These are phyloP conservation scores for Fusarium coicis DNA, from an alignment of 2,329 filamentous ascomycete species.

Conservation along the genomic window DNA sequence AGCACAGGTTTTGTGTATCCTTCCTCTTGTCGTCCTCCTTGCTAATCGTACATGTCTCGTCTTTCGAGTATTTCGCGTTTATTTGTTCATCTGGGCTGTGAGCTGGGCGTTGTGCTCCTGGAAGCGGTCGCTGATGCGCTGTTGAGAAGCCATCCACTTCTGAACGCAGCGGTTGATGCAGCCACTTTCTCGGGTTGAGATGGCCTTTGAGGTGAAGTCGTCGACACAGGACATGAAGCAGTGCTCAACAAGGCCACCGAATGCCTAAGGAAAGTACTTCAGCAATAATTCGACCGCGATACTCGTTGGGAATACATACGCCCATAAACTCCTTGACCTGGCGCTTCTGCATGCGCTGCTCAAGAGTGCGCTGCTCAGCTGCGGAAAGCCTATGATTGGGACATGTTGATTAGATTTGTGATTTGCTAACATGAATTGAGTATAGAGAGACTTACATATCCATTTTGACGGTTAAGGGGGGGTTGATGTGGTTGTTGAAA, in stretches of 20 bases:
- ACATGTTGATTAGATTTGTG: slow-evolving; percentile 15
- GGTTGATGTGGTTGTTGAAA: slow-evolving; percentile 11
- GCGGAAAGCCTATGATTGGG: slow-evolving; percentile 67
- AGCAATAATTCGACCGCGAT: background rate
- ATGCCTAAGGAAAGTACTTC: slow-evolving; percentile 45
- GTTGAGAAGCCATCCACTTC: slow-evolving; percentile 93
- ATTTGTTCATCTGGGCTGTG: slow-evolving; percentile 61
- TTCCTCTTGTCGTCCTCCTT: slow-evolving; percentile 9
- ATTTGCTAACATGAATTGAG: too few species aligned
- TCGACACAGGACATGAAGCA: slow-evolving; percentile 98
- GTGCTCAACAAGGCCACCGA: slow-evolving; percentile 69
- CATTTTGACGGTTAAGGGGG: slow-evolving; percentile 40
- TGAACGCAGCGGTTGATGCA: slow-evolving; percentile 96
- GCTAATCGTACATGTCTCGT: slow-evolving; percentile 38
- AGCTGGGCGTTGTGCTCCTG: slow-evolving; percentile 74
- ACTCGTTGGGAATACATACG: slow-evolving; percentile 66
- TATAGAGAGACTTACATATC: slow-evolving; percentile 41
- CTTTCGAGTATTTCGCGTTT: slow-evolving; percentile 1
- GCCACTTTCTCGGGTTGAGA: slow-evolving; percentile 86
- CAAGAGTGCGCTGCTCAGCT: slow-evolving; percentile 90
- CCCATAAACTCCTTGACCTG: slow-evolving; percentile 99
- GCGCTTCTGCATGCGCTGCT: slow-evolving; percentile 94
- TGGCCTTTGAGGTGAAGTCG: slow-evolving; percentile 97
- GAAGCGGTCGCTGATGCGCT: slow-evolving; percentile 92
- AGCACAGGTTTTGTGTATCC: slow-evolving; percentile 3